Evolutionary conservation across 768 basidiomycete genomes (phyloP), one percentile per base, ranked within the genome.

Genomic region (Tephrocybe sp.): DNA sequence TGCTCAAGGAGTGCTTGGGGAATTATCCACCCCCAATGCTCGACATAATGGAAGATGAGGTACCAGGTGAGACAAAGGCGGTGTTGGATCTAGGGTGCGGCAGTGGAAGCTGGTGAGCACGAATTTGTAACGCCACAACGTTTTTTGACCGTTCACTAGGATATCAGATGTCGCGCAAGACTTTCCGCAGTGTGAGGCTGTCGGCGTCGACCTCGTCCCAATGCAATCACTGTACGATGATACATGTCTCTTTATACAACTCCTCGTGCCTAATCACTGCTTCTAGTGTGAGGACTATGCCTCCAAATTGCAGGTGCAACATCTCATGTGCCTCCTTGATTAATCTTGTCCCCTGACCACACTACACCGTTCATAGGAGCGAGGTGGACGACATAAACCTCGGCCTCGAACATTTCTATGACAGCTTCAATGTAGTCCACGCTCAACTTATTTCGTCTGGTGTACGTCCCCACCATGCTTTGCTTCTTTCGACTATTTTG

Each of bases 341-440:
- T 29, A n/a, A n/a, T n/a, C n/a, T n/a, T 29, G 11, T 11, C 27
- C 27, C 11, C 27, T 29, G 27, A 29, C 11, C n/a, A n/a, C n/a
- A n/a, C n/a, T n/a, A n/a, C n/a, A n/a, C n/a, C n/a, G n/a, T n/a
- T n/a, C n/a, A n/a, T n/a, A 90, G 88, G 71, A 87, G 84, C 58
- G 88, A 91, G 64, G 78, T 90, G 9, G 89, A 91, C 62, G 89
- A 91, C 62, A 82, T 91, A 61, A 91, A 91, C 67, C 79, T 90
- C n/a, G 88, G 89, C 2, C 69, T 91, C 18, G 86, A 89, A 57
- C 89, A 91, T 66, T 90, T 83, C 63, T 88, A 85, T 58, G 83
- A 82, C 10, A 77, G 83, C 51, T 91, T 90, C 67, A 77, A 91
- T 58, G 83, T 85, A 13, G 85, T 86, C 0, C 88, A 90, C 59